phyloP scores from a whole-genome alignment of 805 yeast genomes.

The Candida michaelii region DNA sequence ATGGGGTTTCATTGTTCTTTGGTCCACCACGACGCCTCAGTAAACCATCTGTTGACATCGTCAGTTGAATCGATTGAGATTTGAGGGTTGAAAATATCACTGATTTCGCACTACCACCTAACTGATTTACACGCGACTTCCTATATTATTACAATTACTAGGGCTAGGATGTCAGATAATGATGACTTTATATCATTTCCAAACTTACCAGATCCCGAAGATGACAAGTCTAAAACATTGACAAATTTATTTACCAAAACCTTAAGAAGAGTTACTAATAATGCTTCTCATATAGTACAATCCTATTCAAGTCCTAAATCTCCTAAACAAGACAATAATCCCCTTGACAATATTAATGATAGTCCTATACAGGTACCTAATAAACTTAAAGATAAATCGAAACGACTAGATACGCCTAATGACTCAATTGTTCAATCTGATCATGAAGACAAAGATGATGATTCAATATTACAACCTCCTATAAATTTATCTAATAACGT shows the following conservation, averaged over 20 bases:
- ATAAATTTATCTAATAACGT: neutral
- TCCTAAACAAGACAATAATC: slow-evolving; percentile 7
- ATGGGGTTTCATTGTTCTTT: slow-evolving; percentile 16
- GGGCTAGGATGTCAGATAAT: slow-evolving; percentile 1
- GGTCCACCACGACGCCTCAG: slow-evolving; percentile 74
- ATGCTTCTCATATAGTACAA: slow-evolving; percentile 38
- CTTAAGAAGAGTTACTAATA: slow-evolving; percentile 40
- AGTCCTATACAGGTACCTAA: slow-evolving; percentile 7
- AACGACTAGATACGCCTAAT: slow-evolving; percentile 9
- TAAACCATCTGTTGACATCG: slow-evolving; percentile 48
- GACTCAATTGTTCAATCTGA: slow-evolving; percentile 4
- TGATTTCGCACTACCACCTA: too few relatives aligned
- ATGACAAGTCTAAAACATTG: slow-evolving; percentile 31
- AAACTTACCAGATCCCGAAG: slow-evolving; percentile 43
- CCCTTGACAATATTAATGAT: slow-evolving; percentile 8
- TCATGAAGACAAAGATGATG: slow-evolving; percentile 2
- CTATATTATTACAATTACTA: too few relatives aligned
- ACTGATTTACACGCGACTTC: too few relatives aligned
- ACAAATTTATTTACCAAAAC: slow-evolving; percentile 38
- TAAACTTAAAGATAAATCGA: slow-evolving; percentile 6
- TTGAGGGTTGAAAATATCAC: too few relatives aligned
- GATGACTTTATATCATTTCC: slow-evolving; percentile 43
- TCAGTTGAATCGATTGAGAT: slow-evolving; percentile 7
- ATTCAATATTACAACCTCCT: slow-evolving; percentile 2
- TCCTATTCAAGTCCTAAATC: slow-evolving; percentile 17